Base-by-base conservation (phyloP, 495 filamentous ascomycete genomes). In the Amorphotheca resinae region DNA sequence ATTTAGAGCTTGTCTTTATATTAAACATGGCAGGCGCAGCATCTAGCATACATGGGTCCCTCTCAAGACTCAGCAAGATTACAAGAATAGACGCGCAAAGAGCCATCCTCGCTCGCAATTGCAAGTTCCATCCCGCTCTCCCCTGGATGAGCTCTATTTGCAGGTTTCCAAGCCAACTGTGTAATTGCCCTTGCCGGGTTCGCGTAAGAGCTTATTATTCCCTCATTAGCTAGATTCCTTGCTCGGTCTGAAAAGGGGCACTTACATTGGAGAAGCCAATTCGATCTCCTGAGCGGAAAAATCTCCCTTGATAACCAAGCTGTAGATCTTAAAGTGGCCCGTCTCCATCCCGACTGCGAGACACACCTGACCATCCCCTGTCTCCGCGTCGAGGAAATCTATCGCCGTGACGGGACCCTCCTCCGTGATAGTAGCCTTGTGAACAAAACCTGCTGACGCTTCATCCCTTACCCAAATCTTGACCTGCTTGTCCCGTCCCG, bases 401-500 rank as follows among this genome's bases (percentile, higher is more conserved):
- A 96, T 67, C 6, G 87, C 84, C 8, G 85, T 94, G 5, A 87
- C 77, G 1, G 87, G 62, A 23, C 70, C 68, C 17, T 64, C 64
- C 44, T 76, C 64, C 1, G 69, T 47, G 15, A 84, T 66, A 5
- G 67, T 78, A 1, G 66, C 51, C 34, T 64, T 65, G 54, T 73
- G 77, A 12, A 59, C 46, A 34, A 72, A 68, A 0, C 53, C 51
- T 15, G 55, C 54, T 25, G 28, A 45, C 37, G 20, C 41, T n/a
- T 51, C 54, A 38, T 41, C 54, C 28, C 50, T 60, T 62, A 33
- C 57, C 89, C 89, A 95, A 43, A 93, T 55, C 60, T 85, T 91
- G 32, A 93, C 76, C 6, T 63, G 64, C 61, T 88, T 95, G 50
- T 98, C 91, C 48, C 91, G 73, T 6, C 85, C 82, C 1, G 86